Conservation (phyloP, 2,329 filamentous ascomycete species). For the Cladosporium sp. region DNA sequence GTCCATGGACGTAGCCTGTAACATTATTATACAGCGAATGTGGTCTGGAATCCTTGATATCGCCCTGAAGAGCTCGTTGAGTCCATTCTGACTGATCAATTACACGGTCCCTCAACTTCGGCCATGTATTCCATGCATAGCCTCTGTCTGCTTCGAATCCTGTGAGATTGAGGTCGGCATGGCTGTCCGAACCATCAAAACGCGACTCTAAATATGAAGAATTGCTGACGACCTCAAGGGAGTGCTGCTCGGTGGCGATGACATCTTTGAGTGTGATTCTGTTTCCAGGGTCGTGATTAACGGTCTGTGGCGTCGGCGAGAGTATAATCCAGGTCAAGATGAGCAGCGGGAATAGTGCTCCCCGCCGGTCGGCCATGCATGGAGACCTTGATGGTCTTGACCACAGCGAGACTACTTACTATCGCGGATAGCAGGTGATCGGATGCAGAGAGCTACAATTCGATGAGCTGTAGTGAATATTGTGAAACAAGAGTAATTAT, state of each 20-base stretch:
- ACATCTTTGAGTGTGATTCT: slow-evolving; percentile 45
- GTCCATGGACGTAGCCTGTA: slow-evolving; percentile 71
- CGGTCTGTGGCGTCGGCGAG: slow-evolving; percentile 32
- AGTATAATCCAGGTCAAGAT: slow-evolving; percentile 52
- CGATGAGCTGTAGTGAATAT: background rate
- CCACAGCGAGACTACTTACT: background rate
- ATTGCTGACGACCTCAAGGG: slow-evolving; percentile 47
- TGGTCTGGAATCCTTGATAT: slow-evolving; percentile 35
- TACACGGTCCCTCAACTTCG: slow-evolving; percentile 61
- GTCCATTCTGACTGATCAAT: slow-evolving; percentile 48
- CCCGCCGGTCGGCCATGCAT: slow-evolving; percentile 40
- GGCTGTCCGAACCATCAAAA: slow-evolving; percentile 1
- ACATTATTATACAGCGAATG: slow-evolving; percentile 71
- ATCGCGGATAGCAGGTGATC: background rate
- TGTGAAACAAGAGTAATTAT: background rate
- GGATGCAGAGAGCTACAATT: background rate
- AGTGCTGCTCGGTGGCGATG: slow-evolving; percentile 48
- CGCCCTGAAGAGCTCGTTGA: slow-evolving; percentile 29
- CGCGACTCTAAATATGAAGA: slow-evolving; percentile 42
- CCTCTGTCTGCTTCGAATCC: slow-evolving; percentile 71
- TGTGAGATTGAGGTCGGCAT: slow-evolving; percentile 54
- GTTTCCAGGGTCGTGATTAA: slow-evolving; percentile 25
- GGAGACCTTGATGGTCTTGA: background rate
- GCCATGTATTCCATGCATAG: slow-evolving; percentile 73
- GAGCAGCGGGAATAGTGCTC: slow-evolving; percentile 45